These are phyloP conservation scores for Solanum arcanum DNA, from an alignment of 257 asterid genomes.

Conservation along the genomic window DNA sequence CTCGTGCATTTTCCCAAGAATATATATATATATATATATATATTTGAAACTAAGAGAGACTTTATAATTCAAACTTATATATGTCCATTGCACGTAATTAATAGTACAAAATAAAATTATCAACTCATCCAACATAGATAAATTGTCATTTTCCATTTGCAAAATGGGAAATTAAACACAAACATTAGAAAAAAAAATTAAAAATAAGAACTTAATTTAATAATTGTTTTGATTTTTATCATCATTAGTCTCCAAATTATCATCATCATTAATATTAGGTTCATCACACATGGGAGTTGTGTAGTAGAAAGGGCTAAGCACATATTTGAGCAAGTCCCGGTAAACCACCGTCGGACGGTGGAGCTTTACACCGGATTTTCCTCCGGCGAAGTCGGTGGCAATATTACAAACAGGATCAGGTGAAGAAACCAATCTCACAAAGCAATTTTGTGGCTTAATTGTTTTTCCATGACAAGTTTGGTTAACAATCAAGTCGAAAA, in stretches of 20 bases:
- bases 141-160: neutral
- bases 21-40: no score
- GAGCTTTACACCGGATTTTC: conserved; percentile 60
- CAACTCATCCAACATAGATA: neutral
- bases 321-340: conserved; percentile 45
- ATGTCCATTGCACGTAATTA: neutral
- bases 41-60: neutral
- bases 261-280: conserved; percentile 38
- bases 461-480: conserved; percentile 31
- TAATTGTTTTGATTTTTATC: conserved; percentile 21
- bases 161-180: neutral
- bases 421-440: conserved; percentile 66
- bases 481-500: conserved; percentile 37
- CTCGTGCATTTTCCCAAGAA: no score
- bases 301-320: conserved; percentile 60
- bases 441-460: conserved; percentile 45
- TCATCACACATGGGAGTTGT: conserved; percentile 92
- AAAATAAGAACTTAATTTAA: neutral
- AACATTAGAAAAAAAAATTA: neutral
- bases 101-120: neutral
- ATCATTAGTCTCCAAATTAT: neutral
- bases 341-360: conserved; percentile 49
- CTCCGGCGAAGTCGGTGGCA: conserved; percentile 73
- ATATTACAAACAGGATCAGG: conserved; percentile 79
- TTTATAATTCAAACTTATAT: neutral